Evolutionary conservation across 305 asterid genomes (phyloP), one percentile per base, ranked within the genome.

Genomic region (Euphrasia arctica): DNA sequence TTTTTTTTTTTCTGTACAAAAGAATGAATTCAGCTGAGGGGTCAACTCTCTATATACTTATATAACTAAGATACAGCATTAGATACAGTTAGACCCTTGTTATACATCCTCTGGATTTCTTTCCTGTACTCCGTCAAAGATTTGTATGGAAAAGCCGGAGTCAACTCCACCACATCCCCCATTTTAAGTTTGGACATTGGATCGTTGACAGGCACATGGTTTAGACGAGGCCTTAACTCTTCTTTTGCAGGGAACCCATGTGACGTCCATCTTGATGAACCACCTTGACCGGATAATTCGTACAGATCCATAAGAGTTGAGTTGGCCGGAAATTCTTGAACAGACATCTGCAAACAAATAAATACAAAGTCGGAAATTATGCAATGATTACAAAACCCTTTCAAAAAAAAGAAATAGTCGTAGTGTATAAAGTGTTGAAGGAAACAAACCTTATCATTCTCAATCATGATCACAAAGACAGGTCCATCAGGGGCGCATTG

Each of bases 91-190:
- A 43, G 13, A 4, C 49, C 49, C 49, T 43, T 43, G 8, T 83
- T 72, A 54, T 86, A 91, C 96, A 91, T 91, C 27, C 96, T 82
- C 66, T 83, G 91, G 31, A 84, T 86, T 82, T 88, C 90, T 69
- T 86, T 85, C 72, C 95, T 78, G 72, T 82, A 88, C 54, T 72
- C 82, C 0, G 68, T 72, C 80, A 91, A 67, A 0, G 96, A 83
- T 58, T 83, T 86, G 12, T 91, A 85, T 0, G 91, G 86, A 59
- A 88, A 74, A 2, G 95, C 70, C 1, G 91, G 93, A 65, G 88
- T 84, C 59, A 90, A 49, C 69, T 84, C 97, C 74, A 90, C 82
- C 12, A 88, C 87, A 49, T 90, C 97, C 13, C 95, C 97, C 97
- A 90, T 90, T 58, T 82, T 78, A 52, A 90, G 81, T 78, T 84